Base-by-base conservation (phyloP, 2,329 filamentous ascomycete genomes). In the Coniella lustricola region DNA sequence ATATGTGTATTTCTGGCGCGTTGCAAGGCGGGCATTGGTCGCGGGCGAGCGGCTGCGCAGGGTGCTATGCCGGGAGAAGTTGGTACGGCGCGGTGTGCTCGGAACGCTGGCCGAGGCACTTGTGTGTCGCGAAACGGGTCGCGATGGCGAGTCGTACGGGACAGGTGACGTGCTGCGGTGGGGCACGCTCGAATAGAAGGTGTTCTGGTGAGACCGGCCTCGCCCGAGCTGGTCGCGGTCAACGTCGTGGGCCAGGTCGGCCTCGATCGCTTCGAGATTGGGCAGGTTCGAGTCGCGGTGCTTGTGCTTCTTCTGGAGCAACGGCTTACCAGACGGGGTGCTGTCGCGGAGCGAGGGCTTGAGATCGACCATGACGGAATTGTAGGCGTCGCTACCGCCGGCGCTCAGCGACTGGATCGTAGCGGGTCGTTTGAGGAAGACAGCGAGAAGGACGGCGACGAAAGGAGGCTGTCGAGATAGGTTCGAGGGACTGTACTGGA, bases 1-100 rank as follows among this genome's bases (percentile, higher is more conserved):
- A 63, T 91, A 88, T 20, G 86, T 84, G 68, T 98, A 97, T 67
- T 89, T 89, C 62, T 81, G 85, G 62, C 80, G 79, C 32, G 87
- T 90, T 37, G 82, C 84, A 52, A 76, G 68, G 55, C 77, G 77
- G 16, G 81, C 76, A 56, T 78, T 73, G 2, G 74, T 71, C 51
- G 81, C 77, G n/a, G 88, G 87, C 61, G 85, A 90, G 58, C 81
- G 76, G 62, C 88, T 90, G 60, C 85, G 82, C 68, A 95, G 82
- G 12, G 84, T 84, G 36, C 82, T 85, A 49, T 79, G 73, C 48
- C 80, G 74, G 35, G 72, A 69, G 53, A 77, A 67, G 20, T 61
- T 57, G 14, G 70, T 66, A 39, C 64, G 61, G 25, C 59, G 56
- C n/a, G 61, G 59, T 45, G 55, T 50, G 42, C 45, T 48, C 54